These are phyloP conservation scores for Blakeslea trispora DNA, from an alignment of 371 early-diverging fungal species.

Conservation along the genomic window DNA sequence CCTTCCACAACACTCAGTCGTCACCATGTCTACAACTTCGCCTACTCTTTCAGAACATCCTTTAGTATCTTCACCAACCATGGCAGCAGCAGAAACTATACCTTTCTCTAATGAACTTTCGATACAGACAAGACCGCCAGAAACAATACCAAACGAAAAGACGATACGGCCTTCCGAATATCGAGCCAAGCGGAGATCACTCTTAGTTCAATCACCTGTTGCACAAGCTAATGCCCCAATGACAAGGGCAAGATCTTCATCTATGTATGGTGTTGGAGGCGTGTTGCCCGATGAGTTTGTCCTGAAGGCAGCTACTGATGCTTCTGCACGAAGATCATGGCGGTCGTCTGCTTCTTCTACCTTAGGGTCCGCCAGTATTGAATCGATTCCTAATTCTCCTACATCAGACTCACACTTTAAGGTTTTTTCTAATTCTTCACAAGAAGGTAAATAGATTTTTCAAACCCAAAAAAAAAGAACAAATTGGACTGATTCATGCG, in stretches of 20 bases:
- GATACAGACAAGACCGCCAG: too few species aligned
- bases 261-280: slow-evolving; percentile 24
- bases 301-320: not conserved
- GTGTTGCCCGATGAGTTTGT: slow-evolving; percentile 26
- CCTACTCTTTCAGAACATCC: not conserved
- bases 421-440: slow-evolving; percentile 9
- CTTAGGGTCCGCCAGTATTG: slow-evolving; percentile 17
- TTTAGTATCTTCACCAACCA: not conserved
- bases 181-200: slow-evolving; percentile 49
- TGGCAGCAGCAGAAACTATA: slow-evolving; percentile 2
- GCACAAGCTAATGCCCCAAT: not conserved
- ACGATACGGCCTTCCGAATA: slow-evolving; percentile 48
- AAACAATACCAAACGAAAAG: slow-evolving; percentile 13
- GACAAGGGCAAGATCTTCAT: slow-evolving; percentile 14
- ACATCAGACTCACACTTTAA: slow-evolving; percentile 1
- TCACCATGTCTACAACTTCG: not conserved
- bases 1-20: not conserved
- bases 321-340: slow-evolving; percentile 23
- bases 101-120: not conserved
- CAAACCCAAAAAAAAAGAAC: too few species aligned
- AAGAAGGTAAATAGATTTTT: not conserved
- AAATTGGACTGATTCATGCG: slow-evolving; percentile 1
- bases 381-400: slow-evolving; percentile 22
- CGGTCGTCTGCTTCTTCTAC: slow-evolving; percentile 22
- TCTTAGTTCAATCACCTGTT: slow-evolving; percentile 29